These are phyloP conservation scores for Fomitopsis pinicola DNA, from an alignment of 1,284 basidiomycete genomes.

Conservation along the genomic window DNA sequence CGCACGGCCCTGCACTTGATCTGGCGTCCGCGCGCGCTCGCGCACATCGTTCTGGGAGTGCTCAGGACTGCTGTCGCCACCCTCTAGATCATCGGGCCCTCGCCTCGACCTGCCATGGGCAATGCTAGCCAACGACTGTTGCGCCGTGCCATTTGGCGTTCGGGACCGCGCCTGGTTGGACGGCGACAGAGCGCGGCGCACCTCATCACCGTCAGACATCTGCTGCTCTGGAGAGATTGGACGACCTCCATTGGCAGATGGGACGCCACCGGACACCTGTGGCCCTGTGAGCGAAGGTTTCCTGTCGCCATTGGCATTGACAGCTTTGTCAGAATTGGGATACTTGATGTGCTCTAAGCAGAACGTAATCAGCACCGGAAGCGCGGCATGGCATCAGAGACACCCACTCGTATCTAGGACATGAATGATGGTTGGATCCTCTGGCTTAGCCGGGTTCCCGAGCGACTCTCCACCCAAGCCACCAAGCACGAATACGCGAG, in stretches of 20 bases:
- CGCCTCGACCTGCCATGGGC: constrained; percentile 48
- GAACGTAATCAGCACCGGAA: neutral
- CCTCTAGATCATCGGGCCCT: constrained; percentile 56
- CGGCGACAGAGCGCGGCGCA: constrained; percentile 64
- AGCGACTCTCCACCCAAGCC: constrained; percentile 86
- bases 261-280: constrained; percentile 14
- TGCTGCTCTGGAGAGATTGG: constrained; percentile 54
- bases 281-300: constrained; percentile 36
- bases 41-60: constrained; percentile 37
- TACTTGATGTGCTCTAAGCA: constrained; percentile 88
- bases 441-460: constrained; percentile 57
- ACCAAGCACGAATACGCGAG: constrained; percentile 89
- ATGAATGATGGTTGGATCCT: constrained; percentile 83
- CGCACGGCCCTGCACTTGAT: constrained; percentile 44
- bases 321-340: constrained; percentile 62
- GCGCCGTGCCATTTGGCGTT: constrained; percentile 42
- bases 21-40: constrained; percentile 54
- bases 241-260: constrained; percentile 35
- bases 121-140: constrained; percentile 28
- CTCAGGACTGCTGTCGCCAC: constrained; percentile 49
- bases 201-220: constrained; percentile 45
- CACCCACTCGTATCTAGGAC: constrained; percentile 88
- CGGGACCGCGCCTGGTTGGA: constrained; percentile 33
- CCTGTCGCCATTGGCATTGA: constrained; percentile 36
- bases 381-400: neutral